Percentiles rank a stretch among this genome's conserved stretches.
These are phyloP conservation scores for Aspergillus neotritici DNA, from an alignment of 2,329 filamentous ascomycete genomes.

Conservation along the genomic window DNA sequence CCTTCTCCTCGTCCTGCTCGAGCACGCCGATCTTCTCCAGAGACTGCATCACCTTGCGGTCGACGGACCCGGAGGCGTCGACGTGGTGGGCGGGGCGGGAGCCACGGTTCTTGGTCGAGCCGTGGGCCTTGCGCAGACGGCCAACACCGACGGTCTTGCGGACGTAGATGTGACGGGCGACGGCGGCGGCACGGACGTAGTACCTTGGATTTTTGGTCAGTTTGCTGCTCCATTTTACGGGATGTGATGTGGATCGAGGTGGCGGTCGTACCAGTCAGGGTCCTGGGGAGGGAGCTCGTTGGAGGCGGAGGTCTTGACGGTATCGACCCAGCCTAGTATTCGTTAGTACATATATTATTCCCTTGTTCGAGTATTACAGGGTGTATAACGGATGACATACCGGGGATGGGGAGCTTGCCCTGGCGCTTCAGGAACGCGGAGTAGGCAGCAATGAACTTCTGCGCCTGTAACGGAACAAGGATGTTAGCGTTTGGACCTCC, in stretches of 20 bases:
- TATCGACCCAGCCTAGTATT: slow-evolving; percentile 86
- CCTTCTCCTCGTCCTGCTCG: slow-evolving; percentile 97
- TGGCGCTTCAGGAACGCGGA: slow-evolving; percentile 66
- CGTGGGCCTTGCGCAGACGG: slow-evolving; percentile 94
- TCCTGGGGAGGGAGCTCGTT: slow-evolving; percentile 98
- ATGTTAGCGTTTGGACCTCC: slow-evolving; percentile 7
- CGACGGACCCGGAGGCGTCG: slow-evolving; percentile 87
- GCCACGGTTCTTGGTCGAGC: slow-evolving; percentile 94
- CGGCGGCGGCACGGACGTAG: slow-evolving; percentile 81
- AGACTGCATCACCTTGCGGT: slow-evolving; percentile 95
- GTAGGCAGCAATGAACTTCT: slow-evolving; percentile 64
- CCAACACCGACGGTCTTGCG: slow-evolving; percentile 99
- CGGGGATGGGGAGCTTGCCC: slow-evolving; percentile 65
- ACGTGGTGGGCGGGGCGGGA: slow-evolving; percentile 88
- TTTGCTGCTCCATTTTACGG: slow-evolving; percentile 1
- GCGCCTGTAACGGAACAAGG: slow-evolving; percentile 44
- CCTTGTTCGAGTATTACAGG: neutral
- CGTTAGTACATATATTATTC: neutral
- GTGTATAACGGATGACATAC: slow-evolving; percentile 44
- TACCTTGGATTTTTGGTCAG: slow-evolving; percentile 42
- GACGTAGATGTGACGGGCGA: slow-evolving; percentile 98
- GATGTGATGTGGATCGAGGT: slow-evolving; percentile 21
- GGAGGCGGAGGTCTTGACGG: slow-evolving; percentile 93
- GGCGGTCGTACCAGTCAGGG: slow-evolving; percentile 82
- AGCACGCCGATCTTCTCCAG: slow-evolving; percentile 99